Evolutionary conservation across 192 early-diverging fungal genomes (phyloP), one percentile per base, ranked within the genome.

Genomic region (Dissophora globulifera): DNA sequence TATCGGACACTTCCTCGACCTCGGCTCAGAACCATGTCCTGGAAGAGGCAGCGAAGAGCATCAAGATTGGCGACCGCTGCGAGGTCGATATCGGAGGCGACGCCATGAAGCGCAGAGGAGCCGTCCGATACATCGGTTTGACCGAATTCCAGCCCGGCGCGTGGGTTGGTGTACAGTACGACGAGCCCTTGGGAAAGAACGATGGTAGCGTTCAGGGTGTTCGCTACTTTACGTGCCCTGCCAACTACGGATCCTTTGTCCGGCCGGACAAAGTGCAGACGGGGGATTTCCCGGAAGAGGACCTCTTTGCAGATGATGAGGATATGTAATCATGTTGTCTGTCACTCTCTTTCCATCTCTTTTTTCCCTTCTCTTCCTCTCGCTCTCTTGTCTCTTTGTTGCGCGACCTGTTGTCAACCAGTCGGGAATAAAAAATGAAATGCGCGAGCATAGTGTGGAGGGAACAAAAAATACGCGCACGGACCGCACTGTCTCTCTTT

Each of bases 111-210:
- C 81, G 83, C 31, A 70, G 88, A 12, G 93, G 93, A 8, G 81
- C 81, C 0, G 93, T 94, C 32, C 56, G 83, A 48, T 94, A 85
- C 79, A 87, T 97, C 20, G 95, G 95, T 62, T 71, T 62, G 22
- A 85, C 89, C 0, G 69, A 87, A 56, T 96, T 98, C 69, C 91
- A 95, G 67, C 79, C 89, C 0, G 97, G 97, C 4, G 86, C 84
- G 50, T 99, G 96, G 96, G 89, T 97, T 19, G 97, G 97, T 58
- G 79, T 99, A 17, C 89, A 96, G 65, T 97, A 95, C 58, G 97
- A 99, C 59, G 97, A 99, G 67, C 97, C 97, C 0, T 68, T 97
- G 42, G 97, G 97, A 26, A 97, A 95, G 78, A 92, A 99, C 76
- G 84, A 97, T 79, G 97, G 97, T 15, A 91, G 83, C 19, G 91